These are phyloP conservation scores for Periconia sp. DNA, from an alignment of 2,329 filamentous ascomycete species.

Conservation along the genomic window DNA sequence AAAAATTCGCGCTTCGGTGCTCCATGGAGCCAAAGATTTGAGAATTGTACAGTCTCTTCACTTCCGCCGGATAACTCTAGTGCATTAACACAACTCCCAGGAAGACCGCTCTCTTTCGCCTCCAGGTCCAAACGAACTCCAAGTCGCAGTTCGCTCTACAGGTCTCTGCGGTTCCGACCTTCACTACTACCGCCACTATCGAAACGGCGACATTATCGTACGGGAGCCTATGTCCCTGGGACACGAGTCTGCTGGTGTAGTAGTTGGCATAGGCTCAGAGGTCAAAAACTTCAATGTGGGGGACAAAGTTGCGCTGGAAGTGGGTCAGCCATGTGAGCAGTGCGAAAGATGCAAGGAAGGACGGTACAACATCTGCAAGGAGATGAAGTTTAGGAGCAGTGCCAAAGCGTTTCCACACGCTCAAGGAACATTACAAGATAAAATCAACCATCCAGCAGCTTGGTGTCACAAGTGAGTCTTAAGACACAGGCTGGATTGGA, in stretches of 20 bases:
- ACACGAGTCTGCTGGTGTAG: conserved; percentile 76
- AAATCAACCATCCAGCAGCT: conserved; percentile 62
- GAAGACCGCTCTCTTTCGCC: conserved; percentile 54
- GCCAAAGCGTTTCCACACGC: conserved; percentile 64
- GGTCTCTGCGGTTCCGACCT: conserved; percentile 72
- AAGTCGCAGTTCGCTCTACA: conserved; percentile 65
- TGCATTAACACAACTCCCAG: conserved; percentile 40
- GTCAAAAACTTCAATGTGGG: conserved; percentile 68
- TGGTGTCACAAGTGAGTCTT: conserved; percentile 57
- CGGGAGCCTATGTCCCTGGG: conserved; percentile 79
- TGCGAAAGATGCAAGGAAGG: conserved; percentile 59
- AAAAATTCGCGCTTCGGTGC: conserved; percentile 55
- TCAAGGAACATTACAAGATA: conserved; percentile 65
- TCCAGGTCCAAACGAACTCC: conserved; percentile 58
- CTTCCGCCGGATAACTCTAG: background rate
- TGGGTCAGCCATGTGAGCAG: conserved; percentile 77
- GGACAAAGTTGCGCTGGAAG: conserved; percentile 90
- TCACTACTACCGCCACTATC: conserved; percentile 85
- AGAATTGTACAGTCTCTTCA: conserved; percentile 51
- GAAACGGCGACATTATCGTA: conserved; percentile 84
- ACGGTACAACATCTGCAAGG: conserved; percentile 64
- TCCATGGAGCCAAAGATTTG: conserved; percentile 63
- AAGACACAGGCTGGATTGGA: background rate
- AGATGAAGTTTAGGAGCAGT: conserved; percentile 60
- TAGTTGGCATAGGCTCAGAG: conserved; percentile 68